A percentile compares a stretch with the other conserved stretches of the same genome.
Conservation (phyloP, 495 filamentous ascomycete genomes). For the Rostrohypoxylon terebratum region DNA sequence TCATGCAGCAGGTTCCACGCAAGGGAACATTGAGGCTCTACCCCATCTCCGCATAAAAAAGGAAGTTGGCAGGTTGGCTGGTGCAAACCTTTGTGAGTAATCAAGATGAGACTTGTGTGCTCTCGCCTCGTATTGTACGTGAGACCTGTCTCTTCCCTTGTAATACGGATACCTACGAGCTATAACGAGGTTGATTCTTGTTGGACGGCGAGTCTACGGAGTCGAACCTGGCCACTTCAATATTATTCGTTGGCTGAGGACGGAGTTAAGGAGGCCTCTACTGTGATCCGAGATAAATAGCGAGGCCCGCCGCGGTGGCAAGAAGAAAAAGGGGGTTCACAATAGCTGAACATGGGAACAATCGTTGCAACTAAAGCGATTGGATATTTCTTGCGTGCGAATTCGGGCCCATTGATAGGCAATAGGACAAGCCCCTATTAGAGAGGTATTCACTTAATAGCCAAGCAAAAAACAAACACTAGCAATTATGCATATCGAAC, state of each 20-base stretch:
- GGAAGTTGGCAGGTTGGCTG: constrained; percentile 15
- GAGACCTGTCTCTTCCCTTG: constrained; percentile 2
- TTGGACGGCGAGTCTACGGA: constrained; percentile 4
- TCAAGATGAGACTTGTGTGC: constrained; percentile 17
- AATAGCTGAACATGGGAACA: background rate
- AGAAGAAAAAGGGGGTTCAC: background rate
- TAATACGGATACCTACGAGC: background rate
- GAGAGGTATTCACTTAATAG: constrained; percentile 1
- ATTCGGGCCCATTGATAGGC: background rate
- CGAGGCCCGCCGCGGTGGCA: background rate
- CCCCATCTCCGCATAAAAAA: constrained; percentile 29
- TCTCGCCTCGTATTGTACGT: background rate
- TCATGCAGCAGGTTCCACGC: constrained; percentile 35
- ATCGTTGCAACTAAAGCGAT: background rate
- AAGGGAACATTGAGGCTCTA: constrained; percentile 44
- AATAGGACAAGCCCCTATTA: constrained; percentile 2
- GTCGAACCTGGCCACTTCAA: constrained; percentile 1
- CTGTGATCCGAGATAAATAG: background rate
- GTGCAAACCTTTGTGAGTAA: constrained; percentile 4
- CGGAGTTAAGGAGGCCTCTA: background rate
- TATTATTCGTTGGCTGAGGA: background rate
- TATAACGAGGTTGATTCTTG: constrained; percentile 5
- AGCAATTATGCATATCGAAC: constrained; percentile 16
- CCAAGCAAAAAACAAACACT: constrained; percentile 24
- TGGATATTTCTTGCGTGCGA: background rate